Percentiles rank a stretch among this genome's conserved stretches.
These are phyloP conservation scores for Trichoderma polysporum DNA, from an alignment of 2,329 filamentous ascomycete species.

Conservation along the genomic window DNA sequence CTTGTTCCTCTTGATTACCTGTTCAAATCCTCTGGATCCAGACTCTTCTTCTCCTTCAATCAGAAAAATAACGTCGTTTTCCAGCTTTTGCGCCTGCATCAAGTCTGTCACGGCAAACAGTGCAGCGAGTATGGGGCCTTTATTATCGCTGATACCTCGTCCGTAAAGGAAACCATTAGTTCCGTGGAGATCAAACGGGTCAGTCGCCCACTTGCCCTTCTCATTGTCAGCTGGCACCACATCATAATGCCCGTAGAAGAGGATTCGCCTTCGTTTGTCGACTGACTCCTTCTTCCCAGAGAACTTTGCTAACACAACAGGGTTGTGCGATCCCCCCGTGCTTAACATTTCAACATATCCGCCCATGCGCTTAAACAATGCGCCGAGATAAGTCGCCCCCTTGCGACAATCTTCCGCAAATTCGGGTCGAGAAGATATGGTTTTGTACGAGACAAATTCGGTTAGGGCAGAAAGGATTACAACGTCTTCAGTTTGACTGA, in stretches of 20 bases:
- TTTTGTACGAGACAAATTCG: conserved; percentile 89
- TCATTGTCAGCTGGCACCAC: conserved; percentile 88
- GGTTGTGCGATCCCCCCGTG: conserved; percentile 76
- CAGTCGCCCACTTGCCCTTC: conserved; percentile 77
- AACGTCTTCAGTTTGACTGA: conserved; percentile 43
- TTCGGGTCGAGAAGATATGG: conserved; percentile 81
- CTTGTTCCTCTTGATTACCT: conserved; percentile 78
- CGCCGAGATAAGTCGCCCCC: conserved; percentile 85
- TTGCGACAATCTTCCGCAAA: conserved; percentile 90
- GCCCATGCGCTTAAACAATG: conserved; percentile 88
- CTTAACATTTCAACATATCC: conserved; percentile 89
- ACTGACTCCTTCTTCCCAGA: conserved; percentile 68
- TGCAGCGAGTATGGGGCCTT: conserved; percentile 91
- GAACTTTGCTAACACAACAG: conserved; percentile 91
- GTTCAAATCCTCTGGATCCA: conserved; percentile 85
- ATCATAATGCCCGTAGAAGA: conserved; percentile 98
- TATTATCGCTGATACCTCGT: conserved; percentile 96
- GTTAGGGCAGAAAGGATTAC: conserved; percentile 69
- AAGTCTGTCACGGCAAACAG: conserved; percentile 91
- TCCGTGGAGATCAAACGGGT: conserved; percentile 87
- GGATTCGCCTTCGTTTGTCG: conserved; percentile 73
- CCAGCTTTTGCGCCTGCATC: conserved; percentile 76
- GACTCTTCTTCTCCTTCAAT: conserved; percentile 98
- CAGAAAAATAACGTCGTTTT: conserved; percentile 86
- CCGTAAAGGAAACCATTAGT: conserved; percentile 93